A percentile compares a stretch with the other conserved stretches of the same genome.
phyloP scores from a whole-genome alignment of 2,329 filamentous ascomycete genomes.

The Colletotrichum tofieldiae region DNA sequence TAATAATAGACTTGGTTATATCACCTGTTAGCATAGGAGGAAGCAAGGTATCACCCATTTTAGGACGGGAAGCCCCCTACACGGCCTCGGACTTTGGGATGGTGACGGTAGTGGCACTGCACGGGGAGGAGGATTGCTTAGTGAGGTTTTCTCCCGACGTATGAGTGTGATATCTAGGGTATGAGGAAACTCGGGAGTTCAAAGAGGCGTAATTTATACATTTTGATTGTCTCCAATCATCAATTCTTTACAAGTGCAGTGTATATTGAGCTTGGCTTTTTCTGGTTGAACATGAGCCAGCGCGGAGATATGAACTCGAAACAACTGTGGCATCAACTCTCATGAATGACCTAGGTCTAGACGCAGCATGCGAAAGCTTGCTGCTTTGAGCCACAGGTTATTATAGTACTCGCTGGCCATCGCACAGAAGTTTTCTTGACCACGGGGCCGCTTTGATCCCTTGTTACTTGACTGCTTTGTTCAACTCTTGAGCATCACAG shows the following conservation, averaged over 20 bases:
- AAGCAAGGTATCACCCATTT: conserved; percentile 16
- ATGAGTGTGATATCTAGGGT: conserved; percentile 42
- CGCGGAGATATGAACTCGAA: neutral
- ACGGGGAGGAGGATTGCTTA: conserved; percentile 9
- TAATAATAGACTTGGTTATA: conserved; percentile 52
- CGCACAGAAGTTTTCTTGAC: neutral
- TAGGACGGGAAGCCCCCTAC: conserved; percentile 20
- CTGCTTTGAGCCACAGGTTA: neutral
- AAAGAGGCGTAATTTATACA: conserved; percentile 43
- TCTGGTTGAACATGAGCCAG: no score
- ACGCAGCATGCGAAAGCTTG: neutral
- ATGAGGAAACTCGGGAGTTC: conserved; percentile 42
- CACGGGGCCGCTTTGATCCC: neutral
- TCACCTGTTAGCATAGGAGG: conserved; percentile 43
- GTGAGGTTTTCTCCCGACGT: conserved; percentile 27
- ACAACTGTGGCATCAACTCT: no score
- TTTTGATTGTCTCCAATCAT: conserved; percentile 26
- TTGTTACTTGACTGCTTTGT: neutral
- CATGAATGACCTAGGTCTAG: no score
- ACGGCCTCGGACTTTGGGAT: conserved; percentile 34
- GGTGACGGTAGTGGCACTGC: conserved; percentile 28
- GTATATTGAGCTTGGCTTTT: neutral
- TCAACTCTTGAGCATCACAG: neutral
- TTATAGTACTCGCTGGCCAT: neutral
- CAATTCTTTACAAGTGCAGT: neutral